Percentiles rank a stretch among this genome's conserved stretches.
Evolutionary conservation across 768 basidiomycete species (phyloP).

Genomic region (Russula griseocarnosa): DNA sequence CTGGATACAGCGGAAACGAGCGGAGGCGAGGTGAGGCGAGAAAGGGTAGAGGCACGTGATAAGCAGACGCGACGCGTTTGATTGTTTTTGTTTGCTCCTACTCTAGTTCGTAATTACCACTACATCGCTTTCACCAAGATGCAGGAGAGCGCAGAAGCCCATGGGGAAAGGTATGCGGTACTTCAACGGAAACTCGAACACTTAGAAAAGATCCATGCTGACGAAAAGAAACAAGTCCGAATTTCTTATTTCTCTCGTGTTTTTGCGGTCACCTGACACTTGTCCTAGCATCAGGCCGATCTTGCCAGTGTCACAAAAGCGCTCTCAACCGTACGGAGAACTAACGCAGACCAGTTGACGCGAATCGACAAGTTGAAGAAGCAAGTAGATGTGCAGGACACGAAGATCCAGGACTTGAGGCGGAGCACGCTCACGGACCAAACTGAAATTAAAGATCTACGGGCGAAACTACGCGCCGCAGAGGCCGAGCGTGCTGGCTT

Average conservation of each 20-base stretch:
- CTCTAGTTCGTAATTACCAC: not conserved
- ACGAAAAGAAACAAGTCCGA: constrained; percentile 62
- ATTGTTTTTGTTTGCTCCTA: constrained; percentile 16
- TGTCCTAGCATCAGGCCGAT: constrained; percentile 53
- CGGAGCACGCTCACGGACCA: constrained; percentile 48
- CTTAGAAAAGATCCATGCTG: constrained; percentile 56
- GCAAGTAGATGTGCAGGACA: constrained; percentile 53
- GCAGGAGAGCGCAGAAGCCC: constrained; percentile 7
- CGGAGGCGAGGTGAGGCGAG: not conserved
- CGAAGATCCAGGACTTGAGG: constrained; percentile 60
- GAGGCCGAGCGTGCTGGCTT: constrained; percentile 58
- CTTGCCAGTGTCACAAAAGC: constrained; percentile 58
- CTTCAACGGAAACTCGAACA: constrained; percentile 64
- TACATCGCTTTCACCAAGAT: not conserved
- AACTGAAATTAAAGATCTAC: constrained; percentile 58
- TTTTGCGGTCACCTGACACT: constrained; percentile 17
- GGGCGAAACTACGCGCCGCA: constrained; percentile 49
- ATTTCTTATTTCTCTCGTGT: constrained; percentile 18
- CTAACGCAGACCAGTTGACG: constrained; percentile 47
- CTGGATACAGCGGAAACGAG: not conserved
- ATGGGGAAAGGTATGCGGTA: constrained; percentile 47
- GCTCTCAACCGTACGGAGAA: constrained; percentile 46
- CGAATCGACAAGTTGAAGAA: constrained; percentile 60
- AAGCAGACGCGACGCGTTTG: constrained; percentile 19
- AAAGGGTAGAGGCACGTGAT: constrained; percentile 5